Percentiles rank a stretch among this genome's conserved stretches.
Conservation (phyloP, 129 eudicot genomes). For the Saposhnikovia divaricata region DNA sequence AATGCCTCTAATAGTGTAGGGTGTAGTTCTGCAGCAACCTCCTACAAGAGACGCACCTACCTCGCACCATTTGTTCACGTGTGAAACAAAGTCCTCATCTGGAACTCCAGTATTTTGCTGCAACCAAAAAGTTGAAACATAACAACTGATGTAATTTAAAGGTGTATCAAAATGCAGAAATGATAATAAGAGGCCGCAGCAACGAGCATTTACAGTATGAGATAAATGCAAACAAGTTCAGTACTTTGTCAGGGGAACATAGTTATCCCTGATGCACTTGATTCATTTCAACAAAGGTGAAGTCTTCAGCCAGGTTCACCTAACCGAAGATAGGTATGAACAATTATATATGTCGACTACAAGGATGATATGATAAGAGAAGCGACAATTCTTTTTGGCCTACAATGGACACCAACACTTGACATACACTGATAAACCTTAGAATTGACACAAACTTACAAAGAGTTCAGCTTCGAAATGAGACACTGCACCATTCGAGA, state of each 20-base stretch:
- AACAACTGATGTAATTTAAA: background rate
- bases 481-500: background rate
- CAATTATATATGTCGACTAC: background rate
- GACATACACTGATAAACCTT: background rate
- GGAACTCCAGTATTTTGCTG: slow-evolving; percentile 82
- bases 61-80: slow-evolving; percentile 84
- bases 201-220: background rate
- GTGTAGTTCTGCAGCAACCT: slow-evolving; percentile 97
- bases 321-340: background rate
- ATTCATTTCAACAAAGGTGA: background rate
- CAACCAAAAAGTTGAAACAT: slow-evolving; percentile 12
- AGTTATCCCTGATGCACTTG: background rate
- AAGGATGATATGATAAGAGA: background rate
- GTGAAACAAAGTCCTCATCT: slow-evolving; percentile 82
- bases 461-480: background rate
- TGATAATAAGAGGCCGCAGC: background rate
- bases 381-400: background rate
- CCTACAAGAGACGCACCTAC: slow-evolving; percentile 90
- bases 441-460: background rate
- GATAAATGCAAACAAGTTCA: background rate
- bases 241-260: background rate
- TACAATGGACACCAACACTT: background rate
- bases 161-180: background rate
- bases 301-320: background rate
- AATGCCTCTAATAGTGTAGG: slow-evolving; percentile 61